Evolutionary conservation across 306 rosid species (phyloP).

Genomic region (Sicyos baderoa): DNA sequence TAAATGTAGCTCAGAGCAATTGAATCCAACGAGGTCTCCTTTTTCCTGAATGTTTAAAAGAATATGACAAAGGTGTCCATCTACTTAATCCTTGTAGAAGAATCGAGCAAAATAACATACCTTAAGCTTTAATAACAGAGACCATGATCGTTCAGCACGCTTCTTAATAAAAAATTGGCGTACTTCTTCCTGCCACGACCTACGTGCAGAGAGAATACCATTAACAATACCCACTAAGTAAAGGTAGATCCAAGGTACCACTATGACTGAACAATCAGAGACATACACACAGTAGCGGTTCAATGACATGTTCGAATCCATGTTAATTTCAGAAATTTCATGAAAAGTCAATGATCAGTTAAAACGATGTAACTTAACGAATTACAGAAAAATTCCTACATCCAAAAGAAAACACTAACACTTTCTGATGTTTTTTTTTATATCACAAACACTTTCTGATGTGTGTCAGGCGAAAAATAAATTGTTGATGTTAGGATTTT

Average conservation of each 20-base stretch:
- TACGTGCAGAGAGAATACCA: slow-evolving; percentile 28
- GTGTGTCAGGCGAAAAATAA: background rate
- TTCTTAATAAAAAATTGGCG: slow-evolving; percentile 31
- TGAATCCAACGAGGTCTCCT: slow-evolving; percentile 56
- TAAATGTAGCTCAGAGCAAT: slow-evolving; percentile 58
- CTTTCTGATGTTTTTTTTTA: background rate
- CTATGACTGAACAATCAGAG: background rate
- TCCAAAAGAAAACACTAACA: background rate
- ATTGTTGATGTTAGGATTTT: no score
- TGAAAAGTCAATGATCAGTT: background rate
- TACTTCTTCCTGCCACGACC: slow-evolving; percentile 75
- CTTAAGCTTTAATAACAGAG: slow-evolving; percentile 53
- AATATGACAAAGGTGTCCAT: background rate
- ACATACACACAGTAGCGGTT: background rate
- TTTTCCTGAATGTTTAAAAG: slow-evolving; percentile 42
- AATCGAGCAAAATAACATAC: slow-evolving; percentile 29
- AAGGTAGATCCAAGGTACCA: background rate
- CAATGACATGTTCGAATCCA: background rate
- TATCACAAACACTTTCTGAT: background rate
- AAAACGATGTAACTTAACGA: background rate
- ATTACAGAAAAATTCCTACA: background rate
- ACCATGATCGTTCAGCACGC: slow-evolving; percentile 49
- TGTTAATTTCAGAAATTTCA: background rate
- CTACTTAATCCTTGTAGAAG: background rate
- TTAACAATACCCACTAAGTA: background rate